phyloP scores from a whole-genome alignment of 768 basidiomycete species.

The Rickenella mellea region DNA sequence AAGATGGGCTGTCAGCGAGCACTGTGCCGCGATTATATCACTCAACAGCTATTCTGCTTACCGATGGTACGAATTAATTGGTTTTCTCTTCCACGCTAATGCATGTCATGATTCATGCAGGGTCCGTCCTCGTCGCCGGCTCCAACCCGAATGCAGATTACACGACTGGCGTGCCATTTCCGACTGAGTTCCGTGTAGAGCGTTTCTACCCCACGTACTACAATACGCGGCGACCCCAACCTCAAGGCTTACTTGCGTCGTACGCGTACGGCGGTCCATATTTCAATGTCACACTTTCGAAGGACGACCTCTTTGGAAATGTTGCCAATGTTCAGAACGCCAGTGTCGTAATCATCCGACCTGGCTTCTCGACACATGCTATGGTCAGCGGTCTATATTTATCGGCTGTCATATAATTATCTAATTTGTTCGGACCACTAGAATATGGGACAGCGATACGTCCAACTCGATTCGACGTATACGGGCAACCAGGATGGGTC shows the following conservation, averaged over 20 bases:
- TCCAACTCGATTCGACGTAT: slow-evolving; percentile 56
- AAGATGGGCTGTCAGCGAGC: slow-evolving; percentile 49
- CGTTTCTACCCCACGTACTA: slow-evolving; percentile 70
- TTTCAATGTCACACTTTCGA: slow-evolving; percentile 55
- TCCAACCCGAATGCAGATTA: slow-evolving; percentile 76
- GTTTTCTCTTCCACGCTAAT: slow-evolving; percentile 7
- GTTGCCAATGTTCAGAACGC: slow-evolving; percentile 36
- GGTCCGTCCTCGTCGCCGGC: slow-evolving; percentile 64
- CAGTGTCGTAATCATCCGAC: slow-evolving; percentile 48
- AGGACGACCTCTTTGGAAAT: slow-evolving; percentile 44
- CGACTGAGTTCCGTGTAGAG: slow-evolving; percentile 75
- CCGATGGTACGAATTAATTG: slow-evolving; percentile 50
- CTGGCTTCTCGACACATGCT: slow-evolving; percentile 73
- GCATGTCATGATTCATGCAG: slow-evolving; percentile 20
- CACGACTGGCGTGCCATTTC: slow-evolving; percentile 40
- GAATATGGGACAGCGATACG: slow-evolving; percentile 70
- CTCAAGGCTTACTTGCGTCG: slow-evolving; percentile 41
- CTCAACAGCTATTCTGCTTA: slow-evolving; percentile 58
- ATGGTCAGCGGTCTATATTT: slow-evolving; percentile 35
- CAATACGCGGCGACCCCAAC: slow-evolving; percentile 51
- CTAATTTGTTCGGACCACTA: slow-evolving; percentile 7
- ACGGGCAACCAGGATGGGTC: slow-evolving; percentile 45
- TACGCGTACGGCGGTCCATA: slow-evolving; percentile 69
- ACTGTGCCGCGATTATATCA: slow-evolving; percentile 75
- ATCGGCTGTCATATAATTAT: background rate